A percentile compares a stretch with the other conserved stretches of the same genome.
These are phyloP conservation scores for Medicago lupulina DNA, from an alignment of 306 rosid genomes.

Conservation along the genomic window DNA sequence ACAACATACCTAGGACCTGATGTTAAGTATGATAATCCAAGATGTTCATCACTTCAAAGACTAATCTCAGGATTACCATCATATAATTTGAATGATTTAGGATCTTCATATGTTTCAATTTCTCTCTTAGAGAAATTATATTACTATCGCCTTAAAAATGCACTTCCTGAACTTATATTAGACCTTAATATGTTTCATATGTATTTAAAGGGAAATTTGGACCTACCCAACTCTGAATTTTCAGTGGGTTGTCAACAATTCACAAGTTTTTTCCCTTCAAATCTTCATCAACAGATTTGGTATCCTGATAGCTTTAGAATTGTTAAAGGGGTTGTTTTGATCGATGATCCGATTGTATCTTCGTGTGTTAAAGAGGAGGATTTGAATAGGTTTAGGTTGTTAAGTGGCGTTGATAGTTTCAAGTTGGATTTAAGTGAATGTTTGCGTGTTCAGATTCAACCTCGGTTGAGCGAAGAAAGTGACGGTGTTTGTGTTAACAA, in stretches of 20 bases:
- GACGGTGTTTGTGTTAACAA: neutral
- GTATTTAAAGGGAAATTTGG: slow-evolving; percentile 63
- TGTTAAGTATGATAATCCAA: slow-evolving; percentile 54
- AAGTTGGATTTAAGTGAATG: slow-evolving; percentile 53
- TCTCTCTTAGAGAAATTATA: slow-evolving; percentile 66
- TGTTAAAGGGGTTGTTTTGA: slow-evolving; percentile 62
- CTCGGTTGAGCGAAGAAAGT: slow-evolving; percentile 27
- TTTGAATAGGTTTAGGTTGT: slow-evolving; percentile 56
- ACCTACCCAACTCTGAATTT: slow-evolving; percentile 41
- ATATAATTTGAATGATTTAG: slow-evolving; percentile 54
- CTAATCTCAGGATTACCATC: slow-evolving; percentile 42
- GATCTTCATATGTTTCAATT: slow-evolving; percentile 66
- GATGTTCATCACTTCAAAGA: slow-evolving; percentile 54
- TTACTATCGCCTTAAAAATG: slow-evolving; percentile 57
- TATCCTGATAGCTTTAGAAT: slow-evolving; percentile 67
- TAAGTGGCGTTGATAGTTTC: slow-evolving; percentile 49
- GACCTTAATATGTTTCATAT: slow-evolving; percentile 51
- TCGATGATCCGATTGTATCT: slow-evolving; percentile 52
- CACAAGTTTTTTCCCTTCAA: slow-evolving; percentile 63
- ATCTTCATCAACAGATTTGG: slow-evolving; percentile 76
- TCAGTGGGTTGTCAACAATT: slow-evolving; percentile 53
- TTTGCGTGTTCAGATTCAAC: slow-evolving; percentile 12
- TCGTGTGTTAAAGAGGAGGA: slow-evolving; percentile 49
- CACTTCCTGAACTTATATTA: slow-evolving; percentile 45
- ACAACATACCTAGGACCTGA: slow-evolving; percentile 75